phyloP scores from a whole-genome alignment of 1,284 basidiomycete species.

The Moesziomyces globuligerus region DNA sequence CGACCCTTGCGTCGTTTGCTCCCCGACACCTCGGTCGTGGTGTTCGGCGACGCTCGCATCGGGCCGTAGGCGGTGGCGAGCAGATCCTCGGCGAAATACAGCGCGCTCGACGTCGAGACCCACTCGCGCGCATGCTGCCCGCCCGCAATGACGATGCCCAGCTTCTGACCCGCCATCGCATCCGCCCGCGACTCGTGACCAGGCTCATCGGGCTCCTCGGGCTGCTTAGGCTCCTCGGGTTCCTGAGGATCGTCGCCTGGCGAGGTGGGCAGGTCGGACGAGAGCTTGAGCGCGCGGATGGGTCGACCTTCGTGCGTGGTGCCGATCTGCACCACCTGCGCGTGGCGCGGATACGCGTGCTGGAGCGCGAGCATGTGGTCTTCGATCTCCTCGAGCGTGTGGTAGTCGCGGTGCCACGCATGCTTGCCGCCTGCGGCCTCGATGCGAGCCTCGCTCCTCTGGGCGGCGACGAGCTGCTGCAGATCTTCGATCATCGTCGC shows the following conservation, averaged over 20 bases:
- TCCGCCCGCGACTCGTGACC: too few species aligned
- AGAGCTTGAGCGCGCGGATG: constrained; percentile 30
- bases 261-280: constrained; percentile 2
- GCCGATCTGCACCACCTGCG: constrained; percentile 22
- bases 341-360: constrained; percentile 23
- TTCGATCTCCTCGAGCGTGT: constrained; percentile 32
- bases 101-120: constrained; percentile 79
- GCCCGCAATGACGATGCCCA: constrained; percentile 38
- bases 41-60: background rate
- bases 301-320: constrained; percentile 38
- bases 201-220: constrained; percentile 14
- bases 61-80: constrained; percentile 16
- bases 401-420: constrained; percentile 34
- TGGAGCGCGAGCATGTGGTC: constrained; percentile 17
- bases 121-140: constrained; percentile 70
- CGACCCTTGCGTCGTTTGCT: constrained; percentile 11
- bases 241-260: constrained; percentile 3
- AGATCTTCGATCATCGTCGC: constrained; percentile 21
- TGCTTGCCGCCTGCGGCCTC: background rate
- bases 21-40: background rate
- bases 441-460: background rate
- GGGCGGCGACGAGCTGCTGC: constrained; percentile 8
- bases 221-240: constrained; percentile 14
- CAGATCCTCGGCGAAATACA: constrained; percentile 72
- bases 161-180: background rate